phyloP scores from a whole-genome alignment of 2,329 filamentous ascomycete species.

The Sporothrix dimorphospora region DNA sequence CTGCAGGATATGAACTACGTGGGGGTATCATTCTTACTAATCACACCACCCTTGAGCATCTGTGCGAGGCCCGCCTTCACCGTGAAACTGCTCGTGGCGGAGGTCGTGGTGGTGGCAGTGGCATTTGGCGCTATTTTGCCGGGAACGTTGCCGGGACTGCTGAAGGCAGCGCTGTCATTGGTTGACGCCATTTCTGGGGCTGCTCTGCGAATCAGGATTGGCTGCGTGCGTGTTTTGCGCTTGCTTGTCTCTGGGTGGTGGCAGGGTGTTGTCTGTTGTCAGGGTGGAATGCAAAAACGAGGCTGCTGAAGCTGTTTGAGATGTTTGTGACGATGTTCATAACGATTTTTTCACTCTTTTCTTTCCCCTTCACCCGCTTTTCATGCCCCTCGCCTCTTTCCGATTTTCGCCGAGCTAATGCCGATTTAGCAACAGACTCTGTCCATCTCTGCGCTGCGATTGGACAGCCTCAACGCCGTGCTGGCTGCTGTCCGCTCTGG shows the following conservation, averaged over 20 bases:
- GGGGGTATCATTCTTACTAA: slow-evolving; percentile 52
- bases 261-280: not conserved
- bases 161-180: slow-evolving; percentile 24
- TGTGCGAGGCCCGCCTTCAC: slow-evolving; percentile 95
- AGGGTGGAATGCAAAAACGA: not conserved
- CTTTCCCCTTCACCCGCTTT: not conserved
- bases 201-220: slow-evolving; percentile 21
- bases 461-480: slow-evolving; percentile 4
- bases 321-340: not conserved
- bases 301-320: not conserved
- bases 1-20: not conserved
- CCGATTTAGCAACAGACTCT: slow-evolving; percentile 18
- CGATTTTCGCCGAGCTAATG: slow-evolving; percentile 22
- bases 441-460: slow-evolving; percentile 16
- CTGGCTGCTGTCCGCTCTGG: not conserved
- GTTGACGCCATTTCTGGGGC: slow-evolving; percentile 23
- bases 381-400: not conserved
- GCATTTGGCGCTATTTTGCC: slow-evolving; percentile 28
- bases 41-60: slow-evolving; percentile 99
- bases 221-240: slow-evolving; percentile 10
- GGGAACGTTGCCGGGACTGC: slow-evolving; percentile 27
- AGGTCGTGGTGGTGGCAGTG: slow-evolving; percentile 36
- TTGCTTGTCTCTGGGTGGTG: slow-evolving; percentile 1
- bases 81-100: slow-evolving; percentile 63
- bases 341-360: slow-evolving; percentile 3